Conservation (phyloP, 306 rosid species). For the Purshia tridentata region DNA sequence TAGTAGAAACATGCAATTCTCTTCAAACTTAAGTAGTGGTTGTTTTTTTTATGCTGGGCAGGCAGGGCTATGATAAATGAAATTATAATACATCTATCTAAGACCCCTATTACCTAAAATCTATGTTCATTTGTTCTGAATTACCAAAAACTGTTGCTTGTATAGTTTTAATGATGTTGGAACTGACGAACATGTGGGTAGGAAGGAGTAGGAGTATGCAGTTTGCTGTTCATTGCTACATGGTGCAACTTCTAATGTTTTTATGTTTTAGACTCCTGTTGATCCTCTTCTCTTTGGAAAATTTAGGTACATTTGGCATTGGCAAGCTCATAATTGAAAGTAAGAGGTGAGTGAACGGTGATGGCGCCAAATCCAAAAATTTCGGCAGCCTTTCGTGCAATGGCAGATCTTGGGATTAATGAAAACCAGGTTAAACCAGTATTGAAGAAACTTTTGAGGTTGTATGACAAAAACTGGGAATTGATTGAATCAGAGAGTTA, state of each 20-base stretch:
- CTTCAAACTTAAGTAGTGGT: background rate
- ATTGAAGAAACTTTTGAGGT: conserved; percentile 59
- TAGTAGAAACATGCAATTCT: background rate
- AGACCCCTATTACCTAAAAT: background rate
- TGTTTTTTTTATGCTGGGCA: background rate
- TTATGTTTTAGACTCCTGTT: background rate
- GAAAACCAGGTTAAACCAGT: conserved; percentile 74
- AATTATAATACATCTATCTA: background rate
- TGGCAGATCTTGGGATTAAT: conserved; percentile 62
- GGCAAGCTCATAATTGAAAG: conserved; percentile 22
- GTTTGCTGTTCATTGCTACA: background rate
- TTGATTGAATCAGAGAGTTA: conserved; percentile 91
- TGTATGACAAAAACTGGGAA: conserved; percentile 83
- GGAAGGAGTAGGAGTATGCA: too few relatives aligned
- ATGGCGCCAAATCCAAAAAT: conserved; percentile 81
- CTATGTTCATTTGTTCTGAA: background rate
- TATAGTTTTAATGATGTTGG: conserved; percentile 3
- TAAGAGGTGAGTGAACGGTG: conserved; percentile 25
- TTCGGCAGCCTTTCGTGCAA: conserved; percentile 60
- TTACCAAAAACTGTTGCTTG: background rate
- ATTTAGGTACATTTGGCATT: conserved; percentile 24
- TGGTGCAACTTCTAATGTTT: background rate
- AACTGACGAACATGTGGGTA: background rate
- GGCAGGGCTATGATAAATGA: background rate
- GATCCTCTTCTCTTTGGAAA: conserved; percentile 15